These are phyloP conservation scores for Pythium scleroteichum DNA, from an alignment of 352 stramenopile genomes.

Conservation along the genomic window DNA sequence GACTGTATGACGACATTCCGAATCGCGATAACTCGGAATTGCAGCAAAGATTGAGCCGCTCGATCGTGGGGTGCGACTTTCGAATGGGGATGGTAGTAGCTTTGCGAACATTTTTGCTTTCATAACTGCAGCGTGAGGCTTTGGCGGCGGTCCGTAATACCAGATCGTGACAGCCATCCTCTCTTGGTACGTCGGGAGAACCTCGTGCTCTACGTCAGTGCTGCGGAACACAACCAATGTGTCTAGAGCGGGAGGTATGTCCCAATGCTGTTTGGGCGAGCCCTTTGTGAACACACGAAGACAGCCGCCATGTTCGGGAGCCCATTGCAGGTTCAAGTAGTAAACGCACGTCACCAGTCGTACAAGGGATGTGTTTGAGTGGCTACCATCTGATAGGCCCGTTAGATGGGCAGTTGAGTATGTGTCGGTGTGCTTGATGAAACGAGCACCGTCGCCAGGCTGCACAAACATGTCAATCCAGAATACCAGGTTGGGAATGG, in stretches of 20 bases:
- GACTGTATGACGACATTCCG: conserved; percentile 87
- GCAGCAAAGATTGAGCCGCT: conserved; percentile 89
- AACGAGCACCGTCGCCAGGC: conserved; percentile 64
- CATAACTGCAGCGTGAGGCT: no score
- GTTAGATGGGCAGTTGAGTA: conserved; percentile 43
- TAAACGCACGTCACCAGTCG: conserved; percentile 83
- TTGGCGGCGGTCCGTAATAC: conserved; percentile 81
- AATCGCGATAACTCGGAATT: conserved; percentile 93
- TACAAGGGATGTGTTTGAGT: conserved; percentile 30
- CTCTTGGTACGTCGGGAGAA: conserved; percentile 75
- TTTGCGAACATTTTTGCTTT: no score
- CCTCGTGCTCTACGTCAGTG: conserved; percentile 90
- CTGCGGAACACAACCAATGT: conserved; percentile 92
- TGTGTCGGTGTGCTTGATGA: conserved; percentile 73
- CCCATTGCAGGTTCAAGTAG: conserved; percentile 84
- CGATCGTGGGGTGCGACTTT: not conserved
- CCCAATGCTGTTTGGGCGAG: conserved; percentile 32
- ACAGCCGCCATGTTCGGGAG: conserved; percentile 52
- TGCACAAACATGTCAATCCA: no score
- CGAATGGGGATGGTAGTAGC: not conserved
- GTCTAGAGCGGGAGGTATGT: conserved; percentile 85
- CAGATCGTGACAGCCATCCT: conserved; percentile 93
- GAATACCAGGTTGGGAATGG: no score
- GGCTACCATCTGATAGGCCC: conserved; percentile 19
- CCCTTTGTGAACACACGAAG: conserved; percentile 59